Percentiles rank a stretch among this genome's conserved stretches.
phyloP scores from a whole-genome alignment of 495 filamentous ascomycete genomes.

The Hypomontagnella monticulosa region DNA sequence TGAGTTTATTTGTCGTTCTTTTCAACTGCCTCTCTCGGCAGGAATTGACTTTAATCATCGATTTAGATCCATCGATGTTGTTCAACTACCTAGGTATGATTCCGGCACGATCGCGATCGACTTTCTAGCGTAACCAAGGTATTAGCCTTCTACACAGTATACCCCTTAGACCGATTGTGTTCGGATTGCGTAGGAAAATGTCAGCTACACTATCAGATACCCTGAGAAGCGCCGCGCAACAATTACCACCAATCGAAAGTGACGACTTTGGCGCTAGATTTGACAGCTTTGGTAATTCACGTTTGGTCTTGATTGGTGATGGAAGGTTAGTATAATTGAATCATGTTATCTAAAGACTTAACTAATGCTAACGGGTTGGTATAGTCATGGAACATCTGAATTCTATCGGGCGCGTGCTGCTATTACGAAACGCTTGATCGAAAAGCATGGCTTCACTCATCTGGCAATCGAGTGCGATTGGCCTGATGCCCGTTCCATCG shows the following conservation, averaged over 20 bases:
- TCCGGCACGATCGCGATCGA: no score
- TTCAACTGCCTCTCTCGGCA: neutral
- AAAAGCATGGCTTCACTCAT: conserved; percentile 60
- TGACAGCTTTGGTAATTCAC: conserved; percentile 25
- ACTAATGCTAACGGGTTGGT: neutral
- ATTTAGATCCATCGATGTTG: no score
- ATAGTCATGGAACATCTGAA: conserved; percentile 31
- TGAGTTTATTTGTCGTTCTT: neutral
- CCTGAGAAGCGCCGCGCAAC: conserved; percentile 16
- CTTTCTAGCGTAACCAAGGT: no score
- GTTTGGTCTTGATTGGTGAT: conserved; percentile 25
- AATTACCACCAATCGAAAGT: conserved; percentile 24
- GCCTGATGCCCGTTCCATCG: conserved; percentile 62
- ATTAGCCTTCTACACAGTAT: neutral
- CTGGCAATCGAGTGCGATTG: conserved; percentile 64
- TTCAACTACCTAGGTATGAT: no score
- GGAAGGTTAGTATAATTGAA: conserved; percentile 14
- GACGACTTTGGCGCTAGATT: conserved; percentile 25
- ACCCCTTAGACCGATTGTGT: conserved; percentile 2
- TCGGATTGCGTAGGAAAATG: conserved; percentile 15
- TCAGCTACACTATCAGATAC: conserved; percentile 6
- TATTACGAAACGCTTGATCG: conserved; percentile 58
- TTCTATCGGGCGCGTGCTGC: conserved; percentile 30
- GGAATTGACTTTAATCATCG: no score
- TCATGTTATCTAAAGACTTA: conserved; percentile 2